Evolutionary conservation across 345 rosid genomes (phyloP).

Genomic region (Garcia nutans): DNA sequence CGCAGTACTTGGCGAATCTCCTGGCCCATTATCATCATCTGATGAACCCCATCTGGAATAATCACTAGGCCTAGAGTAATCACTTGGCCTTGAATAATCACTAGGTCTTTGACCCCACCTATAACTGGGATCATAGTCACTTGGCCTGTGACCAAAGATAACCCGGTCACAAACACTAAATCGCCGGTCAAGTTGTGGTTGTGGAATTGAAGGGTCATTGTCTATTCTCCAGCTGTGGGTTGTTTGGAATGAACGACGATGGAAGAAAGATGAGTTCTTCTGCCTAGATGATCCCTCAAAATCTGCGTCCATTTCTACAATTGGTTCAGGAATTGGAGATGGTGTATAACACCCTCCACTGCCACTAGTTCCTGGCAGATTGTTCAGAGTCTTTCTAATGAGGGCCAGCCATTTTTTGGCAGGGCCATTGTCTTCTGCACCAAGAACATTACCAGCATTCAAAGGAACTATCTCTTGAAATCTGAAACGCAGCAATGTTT

Average conservation of each 20-base stretch:
- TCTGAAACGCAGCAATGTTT: conserved; percentile 34
- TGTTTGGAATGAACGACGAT: conserved; percentile 90
- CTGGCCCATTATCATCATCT: conserved; percentile 86
- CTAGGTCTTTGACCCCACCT: conserved; percentile 55
- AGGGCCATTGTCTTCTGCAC: conserved; percentile 97
- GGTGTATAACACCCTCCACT: conserved; percentile 67
- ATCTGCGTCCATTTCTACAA: conserved; percentile 89
- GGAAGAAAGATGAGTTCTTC: conserved; percentile 75
- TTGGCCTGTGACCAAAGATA: conserved; percentile 72
- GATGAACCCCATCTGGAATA: conserved; percentile 91
- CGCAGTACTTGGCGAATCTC: conserved; percentile 85
- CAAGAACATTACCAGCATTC: conserved; percentile 94
- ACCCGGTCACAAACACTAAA: conserved; percentile 94
- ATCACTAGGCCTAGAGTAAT: conserved; percentile 89
- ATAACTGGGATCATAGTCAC: conserved; percentile 65
- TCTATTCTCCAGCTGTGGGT: conserved; percentile 83
- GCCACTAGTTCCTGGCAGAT: conserved; percentile 87
- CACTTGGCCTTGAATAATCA: conserved; percentile 81
- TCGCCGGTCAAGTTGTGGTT: conserved; percentile 72
- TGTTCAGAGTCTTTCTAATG: conserved; percentile 74
- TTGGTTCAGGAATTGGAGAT: conserved; percentile 87
- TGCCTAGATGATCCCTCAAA: conserved; percentile 91
- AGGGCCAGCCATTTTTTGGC: conserved; percentile 93
- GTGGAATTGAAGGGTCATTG: conserved; percentile 62
- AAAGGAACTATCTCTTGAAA: conserved; percentile 99